Base-by-base conservation (phyloP, 257 asterid species). In the Petunia axillaris region DNA sequence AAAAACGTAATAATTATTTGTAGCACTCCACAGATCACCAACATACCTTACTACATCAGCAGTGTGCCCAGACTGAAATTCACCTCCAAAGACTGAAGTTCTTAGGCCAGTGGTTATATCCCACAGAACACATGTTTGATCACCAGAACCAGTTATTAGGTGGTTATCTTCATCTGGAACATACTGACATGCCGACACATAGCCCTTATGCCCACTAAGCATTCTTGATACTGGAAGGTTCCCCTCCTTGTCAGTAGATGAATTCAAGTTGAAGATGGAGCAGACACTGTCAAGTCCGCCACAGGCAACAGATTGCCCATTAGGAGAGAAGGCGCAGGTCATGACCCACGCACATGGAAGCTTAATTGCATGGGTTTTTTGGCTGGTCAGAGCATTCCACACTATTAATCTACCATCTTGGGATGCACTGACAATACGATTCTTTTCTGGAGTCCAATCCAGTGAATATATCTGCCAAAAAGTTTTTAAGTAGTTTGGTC, bases 371-470 rank as follows among this genome's bases (percentile, higher is more conserved):
- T 94, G 98, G 82, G 98, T 96, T 75, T 96, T 96, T 84, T 96
- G 99, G 92, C 98, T 96, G 15, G 99, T 96, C 59, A 96, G 98
- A 86, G 98, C 97, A 82, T 96, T 96, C 98, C 99, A 96, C 79
- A 96, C 98, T 71, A 94, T 94, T 81, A 96, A 89, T 83, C 98
- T 86, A 35, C 99, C 99, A 86, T 96, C 99, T 87, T 94, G 99
- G 67, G 98, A 96, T 70, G 99, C 98, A 87, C 98, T 96, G 65
- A 96, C 99, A 37, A 96, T 91, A 36, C 98, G 98, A 85, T 96
- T 96, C 88, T 73, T 94, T 83, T 96, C 99, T 15, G 97, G 91
- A 64, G 99, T 92, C 99, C 99, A 94, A 85, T 96, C 98, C 85
- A 96, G 91, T 44, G 98, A 96, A 88, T 96, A 89, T 59, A 96